Conservation (phyloP, 208 protist species). For the Phytomonas francai region DNA sequence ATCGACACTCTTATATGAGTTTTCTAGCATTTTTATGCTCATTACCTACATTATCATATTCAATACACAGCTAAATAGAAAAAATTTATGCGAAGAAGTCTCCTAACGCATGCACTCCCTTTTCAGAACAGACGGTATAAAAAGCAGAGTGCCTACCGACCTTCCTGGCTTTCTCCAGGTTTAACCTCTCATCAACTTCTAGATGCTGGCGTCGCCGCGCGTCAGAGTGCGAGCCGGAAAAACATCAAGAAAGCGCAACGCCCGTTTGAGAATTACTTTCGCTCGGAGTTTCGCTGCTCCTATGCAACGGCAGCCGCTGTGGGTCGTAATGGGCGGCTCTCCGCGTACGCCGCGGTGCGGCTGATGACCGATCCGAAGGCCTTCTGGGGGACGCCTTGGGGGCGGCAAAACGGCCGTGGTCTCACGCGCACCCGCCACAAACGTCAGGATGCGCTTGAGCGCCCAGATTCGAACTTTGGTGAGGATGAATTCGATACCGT, state of each 20-base stretch:
- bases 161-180: slow-evolving; percentile 44
- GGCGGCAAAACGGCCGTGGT: slow-evolving; percentile 16
- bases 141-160: slow-evolving; percentile 17
- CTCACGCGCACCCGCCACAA: slow-evolving; percentile 27
- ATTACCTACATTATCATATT: not conserved
- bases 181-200: slow-evolving; percentile 71
- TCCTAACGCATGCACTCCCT: not conserved
- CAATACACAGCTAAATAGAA: not conserved
- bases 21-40: not conserved
- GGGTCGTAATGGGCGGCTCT: slow-evolving; percentile 24
- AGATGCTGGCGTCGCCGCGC: slow-evolving; percentile 64
- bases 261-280: slow-evolving; percentile 78
- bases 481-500: slow-evolving; percentile 50
- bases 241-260: slow-evolving; percentile 57
- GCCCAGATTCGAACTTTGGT: slow-evolving; percentile 37
- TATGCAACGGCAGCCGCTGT: slow-evolving; percentile 11
- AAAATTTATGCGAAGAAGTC: not conserved
- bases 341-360: slow-evolving; percentile 31
- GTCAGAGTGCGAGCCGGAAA: slow-evolving; percentile 62
- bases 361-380: slow-evolving; percentile 55
- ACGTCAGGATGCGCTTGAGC: slow-evolving; percentile 68
- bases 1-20: not conserved
- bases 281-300: slow-evolving; percentile 47
- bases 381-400: slow-evolving; percentile 60
- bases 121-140: not conserved